Conservation (phyloP, 345 rosid species). For the Syzygium aqueum region DNA sequence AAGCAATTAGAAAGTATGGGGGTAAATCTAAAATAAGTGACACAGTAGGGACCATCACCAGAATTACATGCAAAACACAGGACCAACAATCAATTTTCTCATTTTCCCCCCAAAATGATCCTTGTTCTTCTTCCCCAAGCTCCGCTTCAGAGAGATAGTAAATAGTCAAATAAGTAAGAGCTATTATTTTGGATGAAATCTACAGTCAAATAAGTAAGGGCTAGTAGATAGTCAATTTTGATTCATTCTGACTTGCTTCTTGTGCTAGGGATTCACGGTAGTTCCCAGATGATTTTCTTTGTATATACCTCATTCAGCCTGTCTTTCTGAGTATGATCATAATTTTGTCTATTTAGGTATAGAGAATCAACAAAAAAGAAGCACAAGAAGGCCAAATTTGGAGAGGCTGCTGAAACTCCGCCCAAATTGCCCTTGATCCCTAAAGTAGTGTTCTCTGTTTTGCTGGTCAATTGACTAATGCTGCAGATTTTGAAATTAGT, state of each 20-base stretch:
- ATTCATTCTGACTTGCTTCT: too few relatives aligned
- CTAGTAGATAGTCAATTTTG: too few relatives aligned
- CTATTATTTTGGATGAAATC: too few relatives aligned
- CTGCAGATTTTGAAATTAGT: not conserved
- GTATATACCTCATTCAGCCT: too few relatives aligned
- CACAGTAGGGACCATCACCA: not conserved
- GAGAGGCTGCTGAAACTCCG: conserved; percentile 80
- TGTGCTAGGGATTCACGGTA: too few relatives aligned
- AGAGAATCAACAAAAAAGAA: conserved; percentile 66
- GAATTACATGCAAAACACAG: not conserved
- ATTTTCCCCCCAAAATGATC: not conserved
- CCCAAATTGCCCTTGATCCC: conserved; percentile 51
- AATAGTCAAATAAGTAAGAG: too few relatives aligned
- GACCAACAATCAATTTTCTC: not conserved
- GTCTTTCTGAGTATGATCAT: too few relatives aligned
- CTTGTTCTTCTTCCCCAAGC: too few relatives aligned
- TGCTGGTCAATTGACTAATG: not conserved
- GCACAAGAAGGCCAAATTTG: conserved; percentile 44
- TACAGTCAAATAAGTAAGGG: too few relatives aligned
- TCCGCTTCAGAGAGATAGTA: too few relatives aligned
- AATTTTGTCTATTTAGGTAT: conserved; percentile 22
- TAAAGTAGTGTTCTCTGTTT: conserved; percentile 28
- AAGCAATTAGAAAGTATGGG: not conserved
- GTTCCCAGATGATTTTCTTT: too few relatives aligned
- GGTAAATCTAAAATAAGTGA: not conserved